Conservation (phyloP, 1,139 yeast species). For the Casaregolazyma lundiana region DNA sequence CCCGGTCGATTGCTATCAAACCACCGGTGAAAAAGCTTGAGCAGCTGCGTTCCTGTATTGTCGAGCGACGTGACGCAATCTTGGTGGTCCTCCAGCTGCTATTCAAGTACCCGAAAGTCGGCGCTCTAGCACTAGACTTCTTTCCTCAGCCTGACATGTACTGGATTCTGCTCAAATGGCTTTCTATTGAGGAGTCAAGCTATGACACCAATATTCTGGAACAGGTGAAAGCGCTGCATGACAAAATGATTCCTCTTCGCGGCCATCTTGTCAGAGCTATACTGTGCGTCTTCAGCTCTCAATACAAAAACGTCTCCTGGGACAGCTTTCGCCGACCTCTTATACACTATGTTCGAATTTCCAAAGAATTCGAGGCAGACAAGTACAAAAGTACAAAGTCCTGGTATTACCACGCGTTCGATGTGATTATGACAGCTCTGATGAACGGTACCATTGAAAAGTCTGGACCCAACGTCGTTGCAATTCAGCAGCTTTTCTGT, state of each 20-base stretch:
- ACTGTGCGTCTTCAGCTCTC: background rate
- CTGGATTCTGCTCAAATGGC: conserved; percentile 1
- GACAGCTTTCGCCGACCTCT: background rate
- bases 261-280: background rate
- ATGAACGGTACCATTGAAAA: conserved; percentile 1
- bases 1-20: background rate
- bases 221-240: background rate
- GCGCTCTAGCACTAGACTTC: background rate
- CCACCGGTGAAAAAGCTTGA: background rate
- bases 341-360: background rate
- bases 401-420: conserved; percentile 4
- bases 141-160: background rate
- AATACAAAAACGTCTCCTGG: background rate
- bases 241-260: conserved; percentile 1
- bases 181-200: background rate
- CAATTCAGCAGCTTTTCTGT: background rate
- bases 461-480: no score
- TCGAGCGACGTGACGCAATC: background rate
- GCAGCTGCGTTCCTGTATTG: background rate
- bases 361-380: background rate
- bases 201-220: background rate
- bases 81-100: conserved; percentile 2
- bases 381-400: background rate
- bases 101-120: conserved; percentile 3
- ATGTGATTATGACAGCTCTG: background rate